These are phyloP conservation scores for Smallanthus sonchifolius DNA, from an alignment of 129 eudicot genomes.

Conservation along the genomic window DNA sequence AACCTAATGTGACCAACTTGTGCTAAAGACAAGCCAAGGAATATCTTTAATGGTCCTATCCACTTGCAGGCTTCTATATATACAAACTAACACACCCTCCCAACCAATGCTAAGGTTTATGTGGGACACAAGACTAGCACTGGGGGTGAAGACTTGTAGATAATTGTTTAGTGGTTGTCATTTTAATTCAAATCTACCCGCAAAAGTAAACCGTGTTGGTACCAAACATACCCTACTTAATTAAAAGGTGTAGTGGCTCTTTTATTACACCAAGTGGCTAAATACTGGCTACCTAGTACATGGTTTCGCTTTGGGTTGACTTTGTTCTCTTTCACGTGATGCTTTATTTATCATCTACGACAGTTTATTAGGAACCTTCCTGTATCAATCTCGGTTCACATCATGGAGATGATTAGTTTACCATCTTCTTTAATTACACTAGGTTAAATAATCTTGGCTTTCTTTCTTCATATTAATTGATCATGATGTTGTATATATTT, in stretches of 20 bases:
- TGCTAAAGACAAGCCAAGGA: not conserved
- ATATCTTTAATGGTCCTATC: not conserved
- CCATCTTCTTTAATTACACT: too few species aligned
- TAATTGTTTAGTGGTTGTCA: conserved; percentile 22
- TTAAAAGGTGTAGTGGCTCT: not conserved
- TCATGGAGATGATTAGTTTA: not conserved
- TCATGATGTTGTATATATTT: too few species aligned
- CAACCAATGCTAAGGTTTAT: not conserved
- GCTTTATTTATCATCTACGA: not conserved
- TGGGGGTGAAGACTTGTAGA: conserved; percentile 15
- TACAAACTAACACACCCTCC: not conserved
- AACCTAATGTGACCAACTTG: conserved; percentile 13
- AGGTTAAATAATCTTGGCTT: too few species aligned
- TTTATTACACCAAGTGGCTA: not conserved
- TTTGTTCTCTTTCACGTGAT: not conserved
- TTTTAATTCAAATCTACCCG: not conserved
- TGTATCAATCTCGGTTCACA: not conserved
- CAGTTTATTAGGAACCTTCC: not conserved
- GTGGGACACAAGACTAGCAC: conserved; percentile 1
- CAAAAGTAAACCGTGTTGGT: not conserved
- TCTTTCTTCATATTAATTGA: too few species aligned
- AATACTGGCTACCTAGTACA: not conserved
- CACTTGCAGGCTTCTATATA: conserved; percentile 10
- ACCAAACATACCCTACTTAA: not conserved
- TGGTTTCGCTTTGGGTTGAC: not conserved